Evolutionary conservation across 345 rosid genomes (phyloP).

Genomic region (Heritiera littoralis): DNA sequence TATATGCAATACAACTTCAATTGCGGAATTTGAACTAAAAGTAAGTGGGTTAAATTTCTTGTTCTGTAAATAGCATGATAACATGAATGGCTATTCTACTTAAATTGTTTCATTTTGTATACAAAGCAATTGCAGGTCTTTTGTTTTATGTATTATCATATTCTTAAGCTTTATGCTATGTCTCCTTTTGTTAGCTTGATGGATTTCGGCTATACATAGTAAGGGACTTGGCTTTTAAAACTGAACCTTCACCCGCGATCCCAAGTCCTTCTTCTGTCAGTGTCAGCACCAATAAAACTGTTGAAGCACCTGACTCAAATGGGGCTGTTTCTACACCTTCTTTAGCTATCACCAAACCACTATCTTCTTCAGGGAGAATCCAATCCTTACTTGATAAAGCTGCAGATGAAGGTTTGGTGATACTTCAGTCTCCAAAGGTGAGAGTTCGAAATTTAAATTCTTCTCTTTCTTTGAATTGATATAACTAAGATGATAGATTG

Average conservation of each 20-base stretch:
- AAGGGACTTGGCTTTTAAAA: conserved; percentile 49
- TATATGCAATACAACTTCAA: conserved; percentile 60
- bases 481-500: conserved; percentile 24
- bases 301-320: conserved; percentile 35
- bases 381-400: conserved; percentile 56
- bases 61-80: conserved; percentile 2
- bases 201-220: conserved; percentile 67
- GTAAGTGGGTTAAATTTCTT: conserved; percentile 41
- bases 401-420: conserved; percentile 69
- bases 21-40: conserved; percentile 80
- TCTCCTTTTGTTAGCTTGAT: conserved; percentile 45
- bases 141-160: neutral
- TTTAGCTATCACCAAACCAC: conserved; percentile 53
- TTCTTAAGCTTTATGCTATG: neutral
- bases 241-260: conserved; percentile 37
- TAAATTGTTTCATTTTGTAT: neutral
- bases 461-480: conserved; percentile 17
- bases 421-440: conserved; percentile 81
- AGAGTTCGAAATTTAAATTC: conserved; percentile 20
- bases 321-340: conserved; percentile 60
- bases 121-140: neutral
- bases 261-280: conserved; percentile 36
- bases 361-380: conserved; percentile 38
- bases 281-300: conserved; percentile 27
- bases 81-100: conserved; percentile 17